phyloP scores from a whole-genome alignment of 2,329 filamentous ascomycete genomes.

The Aaosphaeria pasadenensis region DNA sequence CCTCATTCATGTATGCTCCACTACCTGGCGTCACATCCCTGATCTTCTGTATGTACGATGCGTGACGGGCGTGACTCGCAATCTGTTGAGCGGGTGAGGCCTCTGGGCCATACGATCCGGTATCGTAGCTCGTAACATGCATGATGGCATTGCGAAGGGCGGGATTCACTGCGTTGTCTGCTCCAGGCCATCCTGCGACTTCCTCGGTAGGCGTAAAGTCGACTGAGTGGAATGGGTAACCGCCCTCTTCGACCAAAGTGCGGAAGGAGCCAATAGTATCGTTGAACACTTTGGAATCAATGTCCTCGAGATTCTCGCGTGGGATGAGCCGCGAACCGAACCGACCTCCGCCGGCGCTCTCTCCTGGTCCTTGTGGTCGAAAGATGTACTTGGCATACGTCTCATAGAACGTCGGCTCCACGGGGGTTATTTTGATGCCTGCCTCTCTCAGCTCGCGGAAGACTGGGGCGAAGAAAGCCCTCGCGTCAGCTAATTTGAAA shows the following conservation, averaged over 20 bases:
- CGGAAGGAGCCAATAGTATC: conserved; percentile 18
- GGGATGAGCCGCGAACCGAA: conserved; percentile 33
- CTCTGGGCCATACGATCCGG: conserved; percentile 13
- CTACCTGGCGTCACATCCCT: conserved; percentile 18
- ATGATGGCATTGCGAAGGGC: conserved; percentile 19
- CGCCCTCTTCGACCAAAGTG: conserved; percentile 22
- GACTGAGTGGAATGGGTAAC: conserved; percentile 25
- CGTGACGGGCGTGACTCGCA: conserved; percentile 16
- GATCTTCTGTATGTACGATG: conserved; percentile 19
- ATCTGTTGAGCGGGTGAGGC: conserved; percentile 17
- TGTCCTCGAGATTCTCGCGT: conserved; percentile 19
- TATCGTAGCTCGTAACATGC: conserved; percentile 27
- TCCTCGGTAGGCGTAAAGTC: conserved; percentile 20
- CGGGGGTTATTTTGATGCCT: conserved; percentile 15
- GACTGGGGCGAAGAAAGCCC: conserved; percentile 16
- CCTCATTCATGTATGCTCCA: conserved; percentile 38
- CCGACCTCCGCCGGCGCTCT: conserved; percentile 13
- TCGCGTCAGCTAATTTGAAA: conserved; percentile 12
- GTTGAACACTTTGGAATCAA: conserved; percentile 11
- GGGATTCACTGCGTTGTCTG: conserved; percentile 16
- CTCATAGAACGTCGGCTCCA: conserved; percentile 12
- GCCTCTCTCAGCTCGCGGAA: conserved; percentile 13
- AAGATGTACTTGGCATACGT: conserved; percentile 17
- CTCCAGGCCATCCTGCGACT: conserved; percentile 22
- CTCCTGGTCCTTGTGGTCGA: conserved; percentile 15